Percentiles rank a stretch among this genome's conserved stretches.
Evolutionary conservation across 2,329 filamentous ascomycete genomes (phyloP).

Genomic region (Trichoderma sp.): DNA sequence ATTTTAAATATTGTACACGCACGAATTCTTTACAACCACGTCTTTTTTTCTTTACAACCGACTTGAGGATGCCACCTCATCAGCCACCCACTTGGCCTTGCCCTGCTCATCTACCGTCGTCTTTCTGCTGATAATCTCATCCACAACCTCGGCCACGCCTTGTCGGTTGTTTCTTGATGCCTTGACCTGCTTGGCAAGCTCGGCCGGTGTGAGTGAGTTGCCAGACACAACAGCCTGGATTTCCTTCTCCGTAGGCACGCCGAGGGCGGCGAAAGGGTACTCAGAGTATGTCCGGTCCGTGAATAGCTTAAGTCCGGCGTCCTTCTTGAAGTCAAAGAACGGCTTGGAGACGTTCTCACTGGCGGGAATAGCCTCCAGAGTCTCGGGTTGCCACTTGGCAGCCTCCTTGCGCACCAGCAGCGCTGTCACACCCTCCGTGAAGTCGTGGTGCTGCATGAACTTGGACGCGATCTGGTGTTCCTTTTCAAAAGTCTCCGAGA

Average conservation of each 20-base stretch:
- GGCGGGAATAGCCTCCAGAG: constrained; percentile 67
- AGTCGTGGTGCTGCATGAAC: constrained; percentile 93
- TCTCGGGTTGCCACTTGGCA: constrained; percentile 77
- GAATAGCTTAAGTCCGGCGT: constrained; percentile 61
- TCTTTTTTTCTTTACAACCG: constrained; percentile 37
- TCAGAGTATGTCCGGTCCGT: constrained; percentile 64
- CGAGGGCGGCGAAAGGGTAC: constrained; percentile 74
- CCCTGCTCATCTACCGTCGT: constrained; percentile 54
- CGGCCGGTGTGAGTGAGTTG: constrained; percentile 49
- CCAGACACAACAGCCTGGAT: constrained; percentile 51
- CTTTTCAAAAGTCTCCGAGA: constrained; percentile 80
- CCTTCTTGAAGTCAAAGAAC: constrained; percentile 66
- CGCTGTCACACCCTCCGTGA: constrained; percentile 86
- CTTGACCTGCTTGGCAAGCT: constrained; percentile 68
- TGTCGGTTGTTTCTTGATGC: constrained; percentile 64
- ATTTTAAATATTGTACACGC: constrained; percentile 23
- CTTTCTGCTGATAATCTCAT: constrained; percentile 69
- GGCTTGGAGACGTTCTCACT: constrained; percentile 59
- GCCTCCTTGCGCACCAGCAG: constrained; percentile 71
- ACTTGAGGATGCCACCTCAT: constrained; percentile 40
- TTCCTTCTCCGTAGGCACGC: constrained; percentile 73
- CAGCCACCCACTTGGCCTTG: constrained; percentile 46
- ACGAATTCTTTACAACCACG: constrained; percentile 1
- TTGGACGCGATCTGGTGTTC: constrained; percentile 82
- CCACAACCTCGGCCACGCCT: constrained; percentile 69